Percentiles rank a stretch among this genome's conserved stretches.
phyloP scores from a whole-genome alignment of 2,329 filamentous ascomycete genomes.

The Plenodomus biglobosus region DNA sequence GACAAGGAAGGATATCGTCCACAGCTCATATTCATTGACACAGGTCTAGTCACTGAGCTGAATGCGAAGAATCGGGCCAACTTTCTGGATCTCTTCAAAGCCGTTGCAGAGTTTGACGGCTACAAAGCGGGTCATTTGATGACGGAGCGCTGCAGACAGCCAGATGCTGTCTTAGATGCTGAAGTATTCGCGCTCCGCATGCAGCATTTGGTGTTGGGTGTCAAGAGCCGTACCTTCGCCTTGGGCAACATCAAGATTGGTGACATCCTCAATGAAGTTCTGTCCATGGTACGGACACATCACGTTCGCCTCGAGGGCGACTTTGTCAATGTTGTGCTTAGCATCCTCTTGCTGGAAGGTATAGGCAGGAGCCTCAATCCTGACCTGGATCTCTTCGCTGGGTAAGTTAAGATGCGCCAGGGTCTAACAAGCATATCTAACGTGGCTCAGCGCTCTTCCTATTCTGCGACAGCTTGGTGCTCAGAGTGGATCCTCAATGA shows the following conservation, averaged over 20 bases:
- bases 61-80: conserved; percentile 84
- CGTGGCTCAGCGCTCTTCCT: conserved; percentile 68
- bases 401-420: conserved; percentile 48
- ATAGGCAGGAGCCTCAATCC: conserved; percentile 89
- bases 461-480: conserved; percentile 87
- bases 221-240: conserved; percentile 88
- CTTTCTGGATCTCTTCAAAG: conserved; percentile 93
- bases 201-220: conserved; percentile 90
- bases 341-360: conserved; percentile 88
- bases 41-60: conserved; percentile 90
- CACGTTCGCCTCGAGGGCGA: conserved; percentile 95
- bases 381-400: conserved; percentile 79
- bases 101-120: conserved; percentile 93
- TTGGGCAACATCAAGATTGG: conserved; percentile 95
- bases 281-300: conserved; percentile 87
- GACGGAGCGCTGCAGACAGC: conserved; percentile 92
- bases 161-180: conserved; percentile 81
- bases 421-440: conserved; percentile 6
- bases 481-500: conserved; percentile 64
- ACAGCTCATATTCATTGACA: conserved; percentile 96
- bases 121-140: conserved; percentile 94
- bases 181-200: conserved; percentile 94
- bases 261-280: conserved; percentile 86
- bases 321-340: conserved; percentile 97
- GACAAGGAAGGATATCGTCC: conserved; percentile 87